phyloP scores from a whole-genome alignment of 148 eudicot species.

The Chenopodium formosanum region DNA sequence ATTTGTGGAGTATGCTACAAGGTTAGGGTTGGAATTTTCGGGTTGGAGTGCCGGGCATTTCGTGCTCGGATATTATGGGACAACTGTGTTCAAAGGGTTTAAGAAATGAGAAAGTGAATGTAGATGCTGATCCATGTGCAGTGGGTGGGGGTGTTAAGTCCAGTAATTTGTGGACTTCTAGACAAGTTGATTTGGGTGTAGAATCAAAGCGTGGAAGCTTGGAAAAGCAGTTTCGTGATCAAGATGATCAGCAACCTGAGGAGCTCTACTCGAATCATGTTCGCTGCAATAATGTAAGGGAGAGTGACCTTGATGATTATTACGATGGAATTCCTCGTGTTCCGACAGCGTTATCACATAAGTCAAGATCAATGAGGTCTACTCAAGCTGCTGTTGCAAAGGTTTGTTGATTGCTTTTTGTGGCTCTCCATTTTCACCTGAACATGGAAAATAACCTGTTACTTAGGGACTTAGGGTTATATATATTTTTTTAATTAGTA shows the following conservation, averaged over 20 bases:
- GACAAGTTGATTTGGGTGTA: slow-evolving; percentile 12
- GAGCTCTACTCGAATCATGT: slow-evolving; percentile 23
- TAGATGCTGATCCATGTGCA: slow-evolving; percentile 21
- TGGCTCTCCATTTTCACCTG: background rate
- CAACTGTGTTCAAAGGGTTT: slow-evolving; percentile 30
- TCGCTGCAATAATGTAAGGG: slow-evolving; percentile 13
- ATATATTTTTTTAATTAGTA: background rate
- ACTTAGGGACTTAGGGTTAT: background rate
- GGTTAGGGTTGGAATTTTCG: slow-evolving; percentile 2
- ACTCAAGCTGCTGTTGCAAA: slow-evolving; percentile 49
- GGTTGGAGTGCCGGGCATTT: background rate
- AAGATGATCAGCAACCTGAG: slow-evolving; percentile 23
- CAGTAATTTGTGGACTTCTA: slow-evolving; percentile 7
- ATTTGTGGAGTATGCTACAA: slow-evolving; percentile 14
- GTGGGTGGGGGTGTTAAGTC: slow-evolving; percentile 16
- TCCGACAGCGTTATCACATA: slow-evolving; percentile 47
- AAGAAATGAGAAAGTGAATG: slow-evolving; percentile 21
- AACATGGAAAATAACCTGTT: background rate
- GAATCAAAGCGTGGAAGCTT: slow-evolving; percentile 12
- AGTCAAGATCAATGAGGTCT: slow-evolving; percentile 64
- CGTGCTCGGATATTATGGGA: slow-evolving; percentile 29
- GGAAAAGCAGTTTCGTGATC: slow-evolving; percentile 25
- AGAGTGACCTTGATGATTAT: slow-evolving; percentile 53
- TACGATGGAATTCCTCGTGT: slow-evolving; percentile 89
- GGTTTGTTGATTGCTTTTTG: slow-evolving; percentile 33